Evolutionary conservation across 2,329 filamentous ascomycete genomes (phyloP), one percentile per base, ranked within the genome.

Genomic region (Zasmidium cellare): DNA sequence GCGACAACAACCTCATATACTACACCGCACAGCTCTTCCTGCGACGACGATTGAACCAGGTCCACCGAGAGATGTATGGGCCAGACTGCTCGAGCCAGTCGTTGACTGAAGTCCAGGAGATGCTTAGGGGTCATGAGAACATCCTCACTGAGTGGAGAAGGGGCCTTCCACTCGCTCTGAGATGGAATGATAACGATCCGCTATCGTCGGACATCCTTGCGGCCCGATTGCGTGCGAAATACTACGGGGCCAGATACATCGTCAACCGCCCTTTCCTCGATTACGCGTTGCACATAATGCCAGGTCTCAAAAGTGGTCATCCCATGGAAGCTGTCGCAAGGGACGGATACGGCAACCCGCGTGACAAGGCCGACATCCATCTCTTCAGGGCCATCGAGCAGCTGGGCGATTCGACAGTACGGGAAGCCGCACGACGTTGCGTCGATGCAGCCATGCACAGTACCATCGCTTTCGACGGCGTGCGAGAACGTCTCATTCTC

Each of bases 201-300:
- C 91, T 91, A 1, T 84, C 92, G 0, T 73, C 70, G 0, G 87
- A 96, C 50, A 92, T 97, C 59, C 85, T 97, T 16, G 81, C 85
- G 12, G 93, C 93, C 28, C 85, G 94, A 20, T 80, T 97, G 60
- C 87, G 93, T 45, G 94, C 90, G 14, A 97, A 99, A 73, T 97
- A 94, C 74, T 97, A 93, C 80, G 94, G 94, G 19, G 92, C 91
- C 0, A 85, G 89, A 63, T 92, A 96, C 61, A 92, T 97, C 70
- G 92, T 93, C 23, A 89, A 94, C 71, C 85, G 94, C 22, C 91
- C 90, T 0, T 91, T 93, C 59, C 74, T 88, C 19, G 83, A 84
- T 65, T 80, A 84, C 55, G 83, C 82, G 2, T 77, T 87, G 2
- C 82, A 86, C 61, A 76, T 78, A 53, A 76, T 78, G 62, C 70